Percentiles rank a stretch among this genome's conserved stretches.
Evolutionary conservation across 1,139 yeast genomes (phyloP).

Genomic region (Saccharomyces pastorianus): DNA sequence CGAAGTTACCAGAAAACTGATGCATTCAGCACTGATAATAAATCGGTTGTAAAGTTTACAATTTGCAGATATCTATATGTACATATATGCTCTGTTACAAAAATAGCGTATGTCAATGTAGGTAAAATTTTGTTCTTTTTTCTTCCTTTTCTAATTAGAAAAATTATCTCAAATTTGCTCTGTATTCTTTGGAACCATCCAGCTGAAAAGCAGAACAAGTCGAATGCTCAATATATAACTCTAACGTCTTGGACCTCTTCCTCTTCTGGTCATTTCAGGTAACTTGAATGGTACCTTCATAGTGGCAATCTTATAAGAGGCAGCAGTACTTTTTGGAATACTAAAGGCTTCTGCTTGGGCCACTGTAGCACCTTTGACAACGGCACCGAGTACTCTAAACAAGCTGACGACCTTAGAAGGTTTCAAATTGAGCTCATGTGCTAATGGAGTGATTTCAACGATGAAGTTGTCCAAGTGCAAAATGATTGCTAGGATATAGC

Average conservation of each 20-base stretch:
- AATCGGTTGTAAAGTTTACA: background rate
- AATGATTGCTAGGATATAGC: constrained; percentile 65
- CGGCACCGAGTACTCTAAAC: constrained; percentile 77
- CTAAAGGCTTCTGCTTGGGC: constrained; percentile 80
- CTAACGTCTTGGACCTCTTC: constrained; percentile 35
- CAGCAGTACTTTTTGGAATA: constrained; percentile 57
- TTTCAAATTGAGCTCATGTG: constrained; percentile 76
- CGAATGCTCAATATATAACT: background rate
- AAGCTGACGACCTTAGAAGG: constrained; percentile 64
- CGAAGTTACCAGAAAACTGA: background rate
- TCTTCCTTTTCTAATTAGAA: background rate
- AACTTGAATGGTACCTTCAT: constrained; percentile 83
- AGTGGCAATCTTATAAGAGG: constrained; percentile 68
- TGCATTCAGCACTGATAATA: background rate
- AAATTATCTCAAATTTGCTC: background rate
- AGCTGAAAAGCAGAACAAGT: background rate
- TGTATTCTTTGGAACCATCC: background rate
- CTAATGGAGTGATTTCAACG: constrained; percentile 71
- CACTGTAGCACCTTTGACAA: constrained; percentile 63
- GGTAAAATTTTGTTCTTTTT: background rate
- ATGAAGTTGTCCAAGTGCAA: constrained; percentile 70
- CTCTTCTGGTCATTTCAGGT: constrained; percentile 74
- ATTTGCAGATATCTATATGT: background rate
- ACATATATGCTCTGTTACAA: background rate
- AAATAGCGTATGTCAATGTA: background rate